phyloP scores from a whole-genome alignment of 768 basidiomycete species.

The Lactarius akahatsu region DNA sequence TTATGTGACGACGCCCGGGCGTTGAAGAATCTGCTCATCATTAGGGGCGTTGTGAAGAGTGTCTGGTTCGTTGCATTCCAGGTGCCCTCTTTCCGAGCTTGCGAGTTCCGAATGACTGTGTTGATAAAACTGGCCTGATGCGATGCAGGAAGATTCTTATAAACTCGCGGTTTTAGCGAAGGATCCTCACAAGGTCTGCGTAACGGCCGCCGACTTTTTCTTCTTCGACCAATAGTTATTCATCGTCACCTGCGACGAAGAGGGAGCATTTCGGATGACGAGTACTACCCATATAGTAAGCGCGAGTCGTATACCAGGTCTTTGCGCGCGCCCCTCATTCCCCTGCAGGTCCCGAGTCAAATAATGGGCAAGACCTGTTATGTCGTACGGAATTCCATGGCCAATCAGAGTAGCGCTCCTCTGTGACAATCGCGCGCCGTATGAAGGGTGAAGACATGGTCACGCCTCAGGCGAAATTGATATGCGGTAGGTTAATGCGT shows the following conservation, averaged over 20 bases:
- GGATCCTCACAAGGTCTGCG: constrained; percentile 61
- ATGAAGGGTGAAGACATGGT: constrained; percentile 64
- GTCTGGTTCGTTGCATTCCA: constrained; percentile 94
- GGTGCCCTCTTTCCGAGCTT: constrained; percentile 46
- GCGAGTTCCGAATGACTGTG: not conserved
- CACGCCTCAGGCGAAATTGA: constrained; percentile 77
- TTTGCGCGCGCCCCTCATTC: constrained; percentile 5
- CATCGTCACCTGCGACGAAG: too few species aligned
- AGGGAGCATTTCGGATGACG: too few species aligned
- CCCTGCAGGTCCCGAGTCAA: constrained; percentile 75
- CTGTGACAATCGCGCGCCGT: constrained; percentile 69
- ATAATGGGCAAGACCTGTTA: constrained; percentile 75
- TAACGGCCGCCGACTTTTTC: constrained; percentile 83
- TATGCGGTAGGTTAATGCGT: constrained; percentile 54
- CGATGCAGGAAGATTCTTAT: constrained; percentile 87
- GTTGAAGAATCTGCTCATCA: too few species aligned
- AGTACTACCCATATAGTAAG: too few species aligned
- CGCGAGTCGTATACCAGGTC: too few species aligned
- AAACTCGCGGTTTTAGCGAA: constrained; percentile 88
- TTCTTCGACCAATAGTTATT: constrained; percentile 72
- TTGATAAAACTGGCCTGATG: not conserved
- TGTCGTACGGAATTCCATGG: constrained; percentile 77
- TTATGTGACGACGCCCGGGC: constrained; percentile 82
- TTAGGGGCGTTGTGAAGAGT: constrained; percentile 88
- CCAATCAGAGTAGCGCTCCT: constrained; percentile 66